Evolutionary conservation across 768 basidiomycete genomes (phyloP).

Genomic region (Panaeolus cyanescens): DNA sequence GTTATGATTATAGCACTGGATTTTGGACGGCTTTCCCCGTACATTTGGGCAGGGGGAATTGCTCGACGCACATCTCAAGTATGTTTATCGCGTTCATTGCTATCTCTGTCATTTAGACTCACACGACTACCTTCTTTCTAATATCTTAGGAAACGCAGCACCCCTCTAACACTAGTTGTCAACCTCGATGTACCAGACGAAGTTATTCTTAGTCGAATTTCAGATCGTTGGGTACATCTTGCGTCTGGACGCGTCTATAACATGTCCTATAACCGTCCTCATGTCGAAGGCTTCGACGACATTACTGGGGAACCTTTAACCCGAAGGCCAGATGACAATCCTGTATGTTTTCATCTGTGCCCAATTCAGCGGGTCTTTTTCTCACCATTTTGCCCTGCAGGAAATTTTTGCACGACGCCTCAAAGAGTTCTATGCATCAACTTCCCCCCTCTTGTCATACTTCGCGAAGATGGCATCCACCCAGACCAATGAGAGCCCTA

Average conservation of each 20-base stretch:
- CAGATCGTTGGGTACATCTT: slow-evolving; percentile 88
- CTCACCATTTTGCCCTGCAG: slow-evolving; percentile 36
- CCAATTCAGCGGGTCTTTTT: slow-evolving; percentile 4
- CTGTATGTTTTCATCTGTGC: slow-evolving; percentile 46
- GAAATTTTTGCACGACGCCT: slow-evolving; percentile 79
- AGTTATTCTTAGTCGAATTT: slow-evolving; percentile 82
- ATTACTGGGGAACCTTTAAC: slow-evolving; percentile 84
- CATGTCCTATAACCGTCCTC: slow-evolving; percentile 83
- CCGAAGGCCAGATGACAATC: slow-evolving; percentile 89
- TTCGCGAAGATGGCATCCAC: slow-evolving; percentile 45
- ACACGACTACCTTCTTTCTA: slow-evolving; percentile 5
- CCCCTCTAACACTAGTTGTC: slow-evolving; percentile 77
- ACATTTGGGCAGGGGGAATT: slow-evolving; percentile 83
- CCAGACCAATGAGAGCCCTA: slow-evolving; percentile 22
- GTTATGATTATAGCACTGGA: slow-evolving; percentile 67
- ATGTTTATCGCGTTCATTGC: slow-evolving; percentile 20
- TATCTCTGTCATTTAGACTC: not conserved
- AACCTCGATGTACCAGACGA: slow-evolving; percentile 90
- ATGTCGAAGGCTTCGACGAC: slow-evolving; percentile 79
- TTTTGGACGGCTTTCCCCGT: slow-evolving; percentile 91
- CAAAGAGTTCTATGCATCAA: slow-evolving; percentile 74
- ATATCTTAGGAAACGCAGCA: slow-evolving; percentile 52
- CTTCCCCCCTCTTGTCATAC: slow-evolving; percentile 79
- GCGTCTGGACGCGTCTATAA: slow-evolving; percentile 92
- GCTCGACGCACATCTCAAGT: slow-evolving; percentile 77